A percentile compares a stretch with the other conserved stretches of the same genome.
phyloP scores from a whole-genome alignment of 2,329 filamentous ascomycete genomes.

The Ilyonectria mors-panacis region DNA sequence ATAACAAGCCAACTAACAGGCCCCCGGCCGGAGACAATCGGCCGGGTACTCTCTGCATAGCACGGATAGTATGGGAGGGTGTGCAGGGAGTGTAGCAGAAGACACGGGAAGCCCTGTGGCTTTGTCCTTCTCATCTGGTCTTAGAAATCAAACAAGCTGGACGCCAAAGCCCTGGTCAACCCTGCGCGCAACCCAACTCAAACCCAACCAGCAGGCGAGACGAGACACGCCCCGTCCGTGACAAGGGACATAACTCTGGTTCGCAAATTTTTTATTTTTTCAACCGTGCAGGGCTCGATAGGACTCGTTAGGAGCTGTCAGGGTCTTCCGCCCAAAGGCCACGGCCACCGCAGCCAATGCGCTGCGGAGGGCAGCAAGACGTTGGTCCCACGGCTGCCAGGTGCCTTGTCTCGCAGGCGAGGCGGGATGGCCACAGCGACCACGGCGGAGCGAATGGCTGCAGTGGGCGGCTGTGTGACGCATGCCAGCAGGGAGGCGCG shows the following conservation, averaged over 20 bases:
- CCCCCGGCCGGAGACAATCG: conserved; percentile 38
- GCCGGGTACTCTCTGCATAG: conserved; percentile 22
- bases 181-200: conserved; percentile 20
- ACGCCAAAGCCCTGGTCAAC: conserved; percentile 23
- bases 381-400: conserved; percentile 3
- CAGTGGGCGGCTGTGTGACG: conserved; percentile 42
- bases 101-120: conserved; percentile 17
- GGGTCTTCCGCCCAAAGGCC: conserved; percentile 3
- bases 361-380: neutral
- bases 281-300: conserved; percentile 1
- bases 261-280: conserved; percentile 4
- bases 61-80: conserved; percentile 13
- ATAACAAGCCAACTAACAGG: conserved; percentile 27
- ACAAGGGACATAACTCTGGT: conserved; percentile 16
- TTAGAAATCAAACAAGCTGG: conserved; percentile 9
- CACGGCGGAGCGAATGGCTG: conserved; percentile 18
- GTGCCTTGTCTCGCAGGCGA: conserved; percentile 8
- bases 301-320: conserved; percentile 14
- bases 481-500: conserved; percentile 43
- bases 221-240: conserved; percentile 16
- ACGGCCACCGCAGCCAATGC: conserved; percentile 4
- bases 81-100: conserved; percentile 22
- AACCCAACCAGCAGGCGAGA: conserved; percentile 25
- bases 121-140: conserved; percentile 18
- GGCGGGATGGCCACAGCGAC: conserved; percentile 2